Evolutionary conservation across 768 basidiomycete species (phyloP).

Genomic region (Tricholoma saponaceum): DNA sequence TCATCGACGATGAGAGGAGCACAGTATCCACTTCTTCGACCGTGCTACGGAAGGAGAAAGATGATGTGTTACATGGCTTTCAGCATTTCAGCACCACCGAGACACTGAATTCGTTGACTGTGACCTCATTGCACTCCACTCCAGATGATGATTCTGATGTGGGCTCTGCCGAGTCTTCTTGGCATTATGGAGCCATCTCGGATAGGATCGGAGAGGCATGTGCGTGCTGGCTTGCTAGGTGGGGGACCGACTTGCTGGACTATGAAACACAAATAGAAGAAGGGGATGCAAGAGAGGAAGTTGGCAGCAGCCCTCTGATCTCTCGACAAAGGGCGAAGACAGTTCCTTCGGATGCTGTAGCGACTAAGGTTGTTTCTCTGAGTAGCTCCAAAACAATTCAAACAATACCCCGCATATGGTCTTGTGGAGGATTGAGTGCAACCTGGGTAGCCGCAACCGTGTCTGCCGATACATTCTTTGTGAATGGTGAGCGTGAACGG

Average conservation of each 20-base stretch:
- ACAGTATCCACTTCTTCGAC: conserved; percentile 4
- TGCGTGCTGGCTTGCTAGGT: conserved; percentile 82
- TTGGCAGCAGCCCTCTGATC: conserved; percentile 1
- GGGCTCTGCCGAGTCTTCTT: conserved; percentile 31
- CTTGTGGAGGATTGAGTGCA: conserved; percentile 68
- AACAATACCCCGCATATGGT: conserved; percentile 58
- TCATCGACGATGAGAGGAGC: conserved; percentile 33
- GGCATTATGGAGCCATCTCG: conserved; percentile 83
- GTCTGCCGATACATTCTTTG: conserved; percentile 76
- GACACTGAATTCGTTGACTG: conserved; percentile 1
- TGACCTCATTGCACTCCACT: conserved; percentile 10
- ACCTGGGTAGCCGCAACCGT: conserved; percentile 72
- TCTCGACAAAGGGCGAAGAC: conserved; percentile 18
- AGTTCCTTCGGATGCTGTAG: conserved; percentile 10
- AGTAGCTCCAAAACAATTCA: conserved; percentile 11
- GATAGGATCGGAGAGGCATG: conserved; percentile 91
- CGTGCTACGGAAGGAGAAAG: background rate
- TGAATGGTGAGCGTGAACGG: conserved; percentile 71
- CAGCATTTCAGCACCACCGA: background rate
- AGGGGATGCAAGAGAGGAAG: conserved; percentile 9
- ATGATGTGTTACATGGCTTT: background rate
- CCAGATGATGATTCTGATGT: conserved; percentile 15
- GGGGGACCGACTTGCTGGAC: conserved; percentile 77
- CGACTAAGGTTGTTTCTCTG: conserved; percentile 1
- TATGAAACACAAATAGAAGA: conserved; percentile 46